Evolutionary conservation across 768 basidiomycete genomes (phyloP).

Genomic region (Tricholoma bakamatsutake): DNA sequence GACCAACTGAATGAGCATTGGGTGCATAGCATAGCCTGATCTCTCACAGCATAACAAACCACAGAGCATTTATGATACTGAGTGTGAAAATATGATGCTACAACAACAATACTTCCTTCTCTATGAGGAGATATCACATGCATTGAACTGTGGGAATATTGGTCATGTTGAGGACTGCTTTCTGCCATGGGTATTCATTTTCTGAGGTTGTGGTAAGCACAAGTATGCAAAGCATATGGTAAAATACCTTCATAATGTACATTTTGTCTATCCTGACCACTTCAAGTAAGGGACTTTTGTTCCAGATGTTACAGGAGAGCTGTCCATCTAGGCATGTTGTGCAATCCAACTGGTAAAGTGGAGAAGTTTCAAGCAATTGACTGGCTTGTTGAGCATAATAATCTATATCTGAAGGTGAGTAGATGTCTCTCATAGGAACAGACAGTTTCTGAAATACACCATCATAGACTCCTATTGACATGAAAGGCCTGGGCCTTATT

Average conservation of each 20-base stretch:
- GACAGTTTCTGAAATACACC: not conserved
- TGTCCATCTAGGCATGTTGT: constrained; percentile 23
- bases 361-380: constrained; percentile 28
- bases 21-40: constrained; percentile 13
- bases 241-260: constrained; percentile 7
- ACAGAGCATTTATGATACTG: constrained; percentile 19
- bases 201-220: constrained; percentile 10
- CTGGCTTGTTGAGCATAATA: constrained; percentile 33
- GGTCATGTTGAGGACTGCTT: constrained; percentile 7
- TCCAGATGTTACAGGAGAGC: constrained; percentile 10
- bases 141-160: constrained; percentile 14
- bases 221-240: constrained; percentile 12
- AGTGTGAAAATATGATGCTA: constrained; percentile 27
- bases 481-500: not conserved
- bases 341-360: constrained; percentile 30
- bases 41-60: not conserved
- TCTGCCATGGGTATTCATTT: constrained; percentile 11
- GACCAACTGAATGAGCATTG: constrained; percentile 13
- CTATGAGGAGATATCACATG: constrained; percentile 32
- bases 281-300: constrained; percentile 3
- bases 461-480: not conserved
- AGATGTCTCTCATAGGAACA: not conserved
- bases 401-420: constrained; percentile 37
- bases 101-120: constrained; percentile 28
- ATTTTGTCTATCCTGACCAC: constrained; percentile 8